Percentiles rank a stretch among this genome's conserved stretches.
These are phyloP conservation scores for Lipomyces yamadae DNA, from an alignment of 805 yeast species.

Conservation along the genomic window DNA sequence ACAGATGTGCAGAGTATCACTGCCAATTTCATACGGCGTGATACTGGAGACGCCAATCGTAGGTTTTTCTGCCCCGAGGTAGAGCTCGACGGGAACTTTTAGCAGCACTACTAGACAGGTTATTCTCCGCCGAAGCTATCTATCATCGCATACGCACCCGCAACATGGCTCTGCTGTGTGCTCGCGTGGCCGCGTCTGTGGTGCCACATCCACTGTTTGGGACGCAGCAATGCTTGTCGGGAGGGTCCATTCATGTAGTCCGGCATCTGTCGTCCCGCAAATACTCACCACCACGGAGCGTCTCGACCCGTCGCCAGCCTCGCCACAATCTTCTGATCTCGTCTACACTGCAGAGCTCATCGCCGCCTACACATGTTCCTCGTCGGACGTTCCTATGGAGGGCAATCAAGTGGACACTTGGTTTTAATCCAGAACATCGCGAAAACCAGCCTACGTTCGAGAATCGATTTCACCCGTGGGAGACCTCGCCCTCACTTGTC, in stretches of 20 bases:
- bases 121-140: neutral
- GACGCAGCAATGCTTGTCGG: neutral
- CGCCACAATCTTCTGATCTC: neutral
- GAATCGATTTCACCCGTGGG: slow-evolving; percentile 86
- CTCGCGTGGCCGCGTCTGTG: neutral
- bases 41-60: neutral
- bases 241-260: neutral
- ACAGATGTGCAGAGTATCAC: neutral
- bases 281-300: neutral
- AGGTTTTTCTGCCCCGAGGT: neutral
- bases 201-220: neutral
- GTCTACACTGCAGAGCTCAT: neutral
- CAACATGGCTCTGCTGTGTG: slow-evolving; percentile 3
- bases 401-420: slow-evolving; percentile 55
- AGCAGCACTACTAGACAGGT: neutral
- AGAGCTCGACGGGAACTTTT: neutral
- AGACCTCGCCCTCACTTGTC: slow-evolving; percentile 85
- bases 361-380: neutral
- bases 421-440: slow-evolving; percentile 66
- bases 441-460: slow-evolving; percentile 71
- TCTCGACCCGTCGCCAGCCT: neutral
- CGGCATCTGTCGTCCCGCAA: neutral
- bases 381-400: slow-evolving; percentile 45
- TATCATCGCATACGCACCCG: neutral
- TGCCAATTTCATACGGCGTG: neutral